Base-by-base conservation (phyloP, 106 monocot genomes). In the Allium sativum region DNA sequence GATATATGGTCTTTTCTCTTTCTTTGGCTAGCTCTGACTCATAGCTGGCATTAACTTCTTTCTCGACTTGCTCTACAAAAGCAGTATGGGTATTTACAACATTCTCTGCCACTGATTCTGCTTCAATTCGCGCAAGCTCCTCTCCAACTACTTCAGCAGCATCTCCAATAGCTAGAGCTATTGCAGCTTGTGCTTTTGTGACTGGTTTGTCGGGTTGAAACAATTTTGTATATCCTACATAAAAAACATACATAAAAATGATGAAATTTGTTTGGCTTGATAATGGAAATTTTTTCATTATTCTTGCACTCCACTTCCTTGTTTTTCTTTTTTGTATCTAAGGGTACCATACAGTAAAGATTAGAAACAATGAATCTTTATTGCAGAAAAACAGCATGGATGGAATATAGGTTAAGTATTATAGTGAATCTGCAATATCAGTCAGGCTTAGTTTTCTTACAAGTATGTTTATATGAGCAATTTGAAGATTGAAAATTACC, bases 121-220 rank as follows among this genome's bases (percentile, higher is more conserved):
- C 92, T 70, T 92, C 92, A 58, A 99, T 88, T 46, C 98, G 84
- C 59, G 91, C 68, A 41, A 99, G 82, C 65, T 99, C 98, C 64
- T 99, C 98, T 11, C 74, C 78, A 42, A 99, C 92, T 62, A 83
- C 55, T 50, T 99, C 92, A 63, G 76, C 72, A 57, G 83, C 79
- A 67, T 92, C 92, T 59, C 98, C 92, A 46, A 81, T 83, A 44
- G 98, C 73, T 68, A 99, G 79, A 51, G 92, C 85, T 64, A 99
- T 68, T 44, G 98, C 98, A 68, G 85, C 98, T 75, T 99, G 98
- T 45, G 82, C 85, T 76, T 99, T 92, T 15, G 92, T 99, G 44
- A 99, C 88, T 15, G 98, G 98, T 58, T 99, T 99, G 48, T 83
- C 59, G 40, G 98, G 98, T 52, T 99, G 98, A 73, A 99, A 99